Base-by-base conservation (phyloP, 1,139 yeast genomes). In the Suhomyces anneliseae region DNA sequence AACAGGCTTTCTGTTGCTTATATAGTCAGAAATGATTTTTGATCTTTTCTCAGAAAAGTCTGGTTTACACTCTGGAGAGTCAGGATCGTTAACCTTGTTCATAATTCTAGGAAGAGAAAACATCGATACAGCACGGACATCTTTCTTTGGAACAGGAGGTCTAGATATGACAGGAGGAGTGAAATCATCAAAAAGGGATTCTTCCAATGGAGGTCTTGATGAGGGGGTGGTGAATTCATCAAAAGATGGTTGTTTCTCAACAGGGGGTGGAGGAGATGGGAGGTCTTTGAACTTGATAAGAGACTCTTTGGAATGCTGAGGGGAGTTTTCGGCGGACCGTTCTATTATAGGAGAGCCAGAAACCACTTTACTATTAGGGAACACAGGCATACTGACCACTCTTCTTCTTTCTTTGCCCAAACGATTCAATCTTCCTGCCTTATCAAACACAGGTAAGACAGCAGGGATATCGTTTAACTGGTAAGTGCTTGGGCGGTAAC, bases 381-480 rank as follows among this genome's bases (percentile, higher is more conserved):
- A 15, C 36, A 42, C 40, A 3, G 70, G 70, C 65, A 63, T 59
- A 46, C 67, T 62, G 26, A 57, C 57, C 34, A 59, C 58, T 42
- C 70, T 53, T n/a, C 54, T 48, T n/a, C 54, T 47, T n/a, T 51
- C 46, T 4, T 47, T 43, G 27, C 59, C 51, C 42, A 61, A 62
- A 32, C 61, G 52, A 42, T 54, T 55, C 37, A 68, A 48, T 37
- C 49, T 54, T 1, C 71, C 71, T n/a, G 56, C 58, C 27, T 51
- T 54, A 40, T 56, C 56, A 49, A 64, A 63, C 0, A 68, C 60
- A 2, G 76, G 76, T 11, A 70, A 46, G 1, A 45, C 51, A 5
- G 54, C 54, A 2, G 76, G 77, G 10, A 74, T 58, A 42, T 74
- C 77, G 6, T 57, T 57, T 10, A 58, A 34, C 6, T 61, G 49